Base-by-base conservation (phyloP, 306 rosid species). In the Quercus alba region DNA sequence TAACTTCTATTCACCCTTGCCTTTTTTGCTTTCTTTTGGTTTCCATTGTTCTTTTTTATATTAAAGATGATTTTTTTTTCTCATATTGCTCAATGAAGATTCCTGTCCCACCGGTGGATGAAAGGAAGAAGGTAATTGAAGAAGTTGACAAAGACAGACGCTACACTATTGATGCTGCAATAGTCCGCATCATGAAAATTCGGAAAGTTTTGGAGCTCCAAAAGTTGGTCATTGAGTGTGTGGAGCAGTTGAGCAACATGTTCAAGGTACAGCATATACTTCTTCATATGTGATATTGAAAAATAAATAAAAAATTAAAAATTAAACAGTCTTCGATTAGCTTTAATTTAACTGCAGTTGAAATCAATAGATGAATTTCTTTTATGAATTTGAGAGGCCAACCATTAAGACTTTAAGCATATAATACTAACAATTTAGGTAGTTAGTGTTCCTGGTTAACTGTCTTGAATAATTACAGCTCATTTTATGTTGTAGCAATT, bases 181-280 rank as follows among this genome's bases (percentile, higher is more conserved):
- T 94, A 26, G 97, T 94, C 76, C 93, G 97, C 61, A 92, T 92
- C 46, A 94, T 94, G 97, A 92, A 94, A 84, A 87, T 93, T 69
- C 84, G 97, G 67, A 94, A 94, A 82, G 81, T 88, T 56, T 77
- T 91, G 86, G 91, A 86, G 33, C 89, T 86, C 78, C 97, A 86
- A 72, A 92, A 88, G 6, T 57, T 94, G 56, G 92, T 94, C 72
- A 58, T 83, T 91, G 97, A 91, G 79, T 94, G 98, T 17, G 92
- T 91, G 58, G 93, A 91, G 87, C 92, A 85, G 83, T 72, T 92
- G 87, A 79, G 94, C 26, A 87, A 89, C 58, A 89, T 87, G 97
- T 94, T 94, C 74, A 94, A 92, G 98, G 99, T 63, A 5, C 31
- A 2, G 10, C 17, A 14, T 19, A 64, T 6, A 12, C 54, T 12